These are phyloP conservation scores for Suillus fuscotomentosus DNA, from an alignment of 768 basidiomycete species.

Conservation along the genomic window DNA sequence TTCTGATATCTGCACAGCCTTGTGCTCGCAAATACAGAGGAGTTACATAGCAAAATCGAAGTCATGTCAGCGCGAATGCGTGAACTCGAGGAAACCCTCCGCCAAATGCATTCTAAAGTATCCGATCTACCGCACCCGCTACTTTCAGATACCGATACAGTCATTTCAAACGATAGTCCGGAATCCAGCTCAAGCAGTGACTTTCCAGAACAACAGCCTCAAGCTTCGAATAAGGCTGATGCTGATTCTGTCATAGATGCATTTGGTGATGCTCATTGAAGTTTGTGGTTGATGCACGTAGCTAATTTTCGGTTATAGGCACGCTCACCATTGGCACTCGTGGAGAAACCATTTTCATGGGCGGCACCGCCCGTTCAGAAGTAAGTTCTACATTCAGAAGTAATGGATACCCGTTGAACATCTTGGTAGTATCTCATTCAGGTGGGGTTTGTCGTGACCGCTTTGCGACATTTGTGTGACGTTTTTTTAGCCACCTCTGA, in stretches of 20 bases:
- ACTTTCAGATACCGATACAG: slow-evolving; percentile 28
- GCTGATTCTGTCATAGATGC: slow-evolving; percentile 48
- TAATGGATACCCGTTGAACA: background rate
- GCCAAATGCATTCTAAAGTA: slow-evolving; percentile 44
- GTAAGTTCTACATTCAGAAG: slow-evolving; percentile 34
- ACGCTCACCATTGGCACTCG: slow-evolving; percentile 56
- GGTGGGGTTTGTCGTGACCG: slow-evolving; percentile 29
- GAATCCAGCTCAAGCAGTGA: slow-evolving; percentile 13
- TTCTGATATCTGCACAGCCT: slow-evolving; percentile 34
- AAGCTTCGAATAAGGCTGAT: slow-evolving; percentile 24
- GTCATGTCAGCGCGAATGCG: slow-evolving; percentile 52
- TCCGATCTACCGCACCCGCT: slow-evolving; percentile 52
- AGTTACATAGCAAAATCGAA: slow-evolving; percentile 67
- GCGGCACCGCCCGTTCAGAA: slow-evolving; percentile 68
- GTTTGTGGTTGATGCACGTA: background rate
- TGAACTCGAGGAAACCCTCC: slow-evolving; percentile 60
- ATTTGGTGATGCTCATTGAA: slow-evolving; percentile 35
- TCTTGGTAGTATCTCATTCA: slow-evolving; percentile 53
- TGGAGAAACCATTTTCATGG: slow-evolving; percentile 57
- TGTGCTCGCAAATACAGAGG: slow-evolving; percentile 66
- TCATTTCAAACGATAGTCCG: slow-evolving; percentile 26
- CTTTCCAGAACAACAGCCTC: slow-evolving; percentile 5
- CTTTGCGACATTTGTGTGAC: background rate
- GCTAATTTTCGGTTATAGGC: slow-evolving; percentile 32
- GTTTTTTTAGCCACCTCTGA: slow-evolving; percentile 24